Conservation (phyloP, 768 basidiomycete genomes). For the Boletus huronensis region DNA sequence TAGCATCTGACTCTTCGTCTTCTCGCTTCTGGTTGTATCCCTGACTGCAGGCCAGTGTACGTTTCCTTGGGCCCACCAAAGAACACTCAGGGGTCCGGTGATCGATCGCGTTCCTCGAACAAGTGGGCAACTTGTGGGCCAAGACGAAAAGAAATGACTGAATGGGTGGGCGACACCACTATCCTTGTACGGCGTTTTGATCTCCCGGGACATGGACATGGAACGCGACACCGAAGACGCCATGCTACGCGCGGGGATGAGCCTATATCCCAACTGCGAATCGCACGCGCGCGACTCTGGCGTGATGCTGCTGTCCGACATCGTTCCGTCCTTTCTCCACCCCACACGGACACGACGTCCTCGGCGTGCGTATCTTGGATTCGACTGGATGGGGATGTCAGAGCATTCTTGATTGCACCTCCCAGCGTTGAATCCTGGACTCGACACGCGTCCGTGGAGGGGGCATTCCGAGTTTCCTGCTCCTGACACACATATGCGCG, state of each 20-base stretch:
- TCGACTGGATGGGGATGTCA: neutral
- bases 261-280: neutral
- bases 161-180: no score
- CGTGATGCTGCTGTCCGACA: neutral
- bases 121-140: neutral
- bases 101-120: neutral
- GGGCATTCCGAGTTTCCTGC: slow-evolving; percentile 10
- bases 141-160: neutral
- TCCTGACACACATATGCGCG: slow-evolving; percentile 4
- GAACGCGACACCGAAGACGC: neutral
- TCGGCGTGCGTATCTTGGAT: neutral
- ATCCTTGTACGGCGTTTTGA: neutral
- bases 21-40: neutral
- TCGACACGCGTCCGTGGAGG: neutral
- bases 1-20: neutral
- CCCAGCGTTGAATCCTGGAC: neutral
- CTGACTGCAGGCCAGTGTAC: neutral
- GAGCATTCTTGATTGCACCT: slow-evolving; percentile 1
- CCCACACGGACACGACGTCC: neutral
- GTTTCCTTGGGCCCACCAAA: neutral
- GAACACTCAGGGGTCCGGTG: neutral
- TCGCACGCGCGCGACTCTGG: slow-evolving; percentile 14
- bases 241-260: neutral
- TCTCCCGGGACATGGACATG: neutral
- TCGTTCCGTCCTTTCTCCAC: neutral